Evolutionary conservation across 139 green algal species (phyloP).

Genomic region (Chlorella vulgaris): DNA sequence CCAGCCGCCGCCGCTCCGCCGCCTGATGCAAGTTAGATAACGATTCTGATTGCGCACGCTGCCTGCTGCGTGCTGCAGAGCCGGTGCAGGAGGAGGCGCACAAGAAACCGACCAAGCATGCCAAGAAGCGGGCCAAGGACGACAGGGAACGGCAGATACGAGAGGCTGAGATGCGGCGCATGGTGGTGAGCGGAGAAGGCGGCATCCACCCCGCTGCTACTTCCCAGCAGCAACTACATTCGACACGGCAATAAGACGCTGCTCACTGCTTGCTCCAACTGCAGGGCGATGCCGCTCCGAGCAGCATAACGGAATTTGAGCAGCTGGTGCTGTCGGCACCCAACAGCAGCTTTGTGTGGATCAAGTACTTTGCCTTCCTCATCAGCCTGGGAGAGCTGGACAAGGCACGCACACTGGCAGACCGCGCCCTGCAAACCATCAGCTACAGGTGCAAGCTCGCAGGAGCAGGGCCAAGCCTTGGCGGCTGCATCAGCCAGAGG

Average conservation of each 20-base stretch:
- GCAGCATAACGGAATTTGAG: constrained; percentile 82
- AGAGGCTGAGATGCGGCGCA: constrained; percentile 57
- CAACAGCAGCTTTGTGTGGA: constrained; percentile 88
- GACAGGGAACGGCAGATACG: constrained; percentile 66
- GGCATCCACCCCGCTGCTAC: too few relatives aligned
- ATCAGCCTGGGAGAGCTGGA: constrained; percentile 81
- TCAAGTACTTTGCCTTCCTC: constrained; percentile 95
- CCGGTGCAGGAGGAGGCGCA: constrained; percentile 13
- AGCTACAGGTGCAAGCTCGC: constrained; percentile 56
- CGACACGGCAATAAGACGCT: not conserved
- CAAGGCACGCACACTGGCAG: constrained; percentile 75
- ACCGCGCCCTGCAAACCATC: constrained; percentile 89
- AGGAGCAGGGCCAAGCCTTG: too few relatives aligned
- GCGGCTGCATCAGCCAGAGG: too few relatives aligned
- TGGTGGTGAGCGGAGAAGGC: constrained; percentile 34
- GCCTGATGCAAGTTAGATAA: not conserved
- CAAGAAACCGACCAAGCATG: constrained; percentile 56
- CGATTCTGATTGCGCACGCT: not conserved
- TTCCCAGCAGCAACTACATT: too few relatives aligned
- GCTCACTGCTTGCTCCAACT: not conserved
- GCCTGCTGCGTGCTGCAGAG: not conserved
- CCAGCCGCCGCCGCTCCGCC: not conserved
- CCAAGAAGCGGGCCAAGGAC: constrained; percentile 63
- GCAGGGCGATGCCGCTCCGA: constrained; percentile 51
- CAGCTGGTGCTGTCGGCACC: constrained; percentile 76